These are phyloP conservation scores for Plasmodium coatneyi DNA, from an alignment of 169 alveolate species.

Conservation along the genomic window DNA sequence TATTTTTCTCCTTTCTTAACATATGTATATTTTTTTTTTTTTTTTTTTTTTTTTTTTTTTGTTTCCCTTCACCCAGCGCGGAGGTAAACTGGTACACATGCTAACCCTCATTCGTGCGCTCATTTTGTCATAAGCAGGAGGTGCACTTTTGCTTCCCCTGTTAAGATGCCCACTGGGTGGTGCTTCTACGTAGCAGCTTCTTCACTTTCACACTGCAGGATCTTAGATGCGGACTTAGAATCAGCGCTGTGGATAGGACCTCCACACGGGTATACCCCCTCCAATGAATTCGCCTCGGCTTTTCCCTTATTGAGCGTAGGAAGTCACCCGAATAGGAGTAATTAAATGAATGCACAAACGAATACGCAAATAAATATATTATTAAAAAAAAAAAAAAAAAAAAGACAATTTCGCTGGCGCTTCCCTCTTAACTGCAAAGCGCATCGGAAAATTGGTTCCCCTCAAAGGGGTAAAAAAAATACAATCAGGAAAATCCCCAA, in stretches of 20 bases:
- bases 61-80: background rate
- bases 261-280: background rate
- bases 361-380: background rate
- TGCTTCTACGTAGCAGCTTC: background rate
- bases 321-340: background rate
- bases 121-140: background rate
- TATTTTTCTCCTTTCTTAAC: background rate
- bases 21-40: background rate
- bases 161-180: background rate
- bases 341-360: background rate
- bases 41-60: background rate
- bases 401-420: constrained; percentile 29
- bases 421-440: background rate
- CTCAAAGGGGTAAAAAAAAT: background rate
- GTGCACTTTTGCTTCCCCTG: background rate
- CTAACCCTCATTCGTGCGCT: background rate
- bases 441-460: background rate
- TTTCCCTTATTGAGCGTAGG: background rate
- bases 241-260: background rate
- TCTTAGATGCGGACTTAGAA: background rate
- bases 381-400: constrained; percentile 47
- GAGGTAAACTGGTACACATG: background rate
- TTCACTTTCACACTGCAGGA: background rate
- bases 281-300: background rate
- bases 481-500: background rate